These are phyloP conservation scores for Croton laevigatus DNA, from an alignment of 441 rosid genomes.

Conservation along the genomic window DNA sequence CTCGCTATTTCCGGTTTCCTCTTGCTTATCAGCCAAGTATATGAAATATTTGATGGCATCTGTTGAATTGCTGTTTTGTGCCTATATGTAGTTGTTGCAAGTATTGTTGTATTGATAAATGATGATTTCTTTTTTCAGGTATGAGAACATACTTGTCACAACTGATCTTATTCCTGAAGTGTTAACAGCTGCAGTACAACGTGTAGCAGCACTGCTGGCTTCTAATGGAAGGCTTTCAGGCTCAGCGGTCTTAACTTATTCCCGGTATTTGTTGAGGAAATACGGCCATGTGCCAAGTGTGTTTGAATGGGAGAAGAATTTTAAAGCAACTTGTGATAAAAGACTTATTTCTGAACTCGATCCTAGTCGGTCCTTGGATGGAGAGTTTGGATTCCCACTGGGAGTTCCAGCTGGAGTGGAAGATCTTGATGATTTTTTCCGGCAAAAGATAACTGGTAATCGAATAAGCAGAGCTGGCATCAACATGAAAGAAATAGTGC, in stretches of 20 bases:
- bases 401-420: slow-evolving; percentile 88
- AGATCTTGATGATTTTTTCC: slow-evolving; percentile 86
- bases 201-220: slow-evolving; percentile 58
- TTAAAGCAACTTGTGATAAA: slow-evolving; percentile 69
- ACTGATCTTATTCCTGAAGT: slow-evolving; percentile 89
- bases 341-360: slow-evolving; percentile 94
- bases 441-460: slow-evolving; percentile 70
- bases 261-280: slow-evolving; percentile 75
- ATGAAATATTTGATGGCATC: background rate
- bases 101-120: background rate
- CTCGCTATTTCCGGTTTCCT: background rate
- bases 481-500: slow-evolving; percentile 84
- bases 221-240: slow-evolving; percentile 73
- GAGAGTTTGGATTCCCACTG: slow-evolving; percentile 75
- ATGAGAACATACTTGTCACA: slow-evolving; percentile 79
- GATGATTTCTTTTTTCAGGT: slow-evolving; percentile 53
- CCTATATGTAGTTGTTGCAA: background rate
- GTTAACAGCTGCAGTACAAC: slow-evolving; percentile 63
- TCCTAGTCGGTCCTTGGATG: slow-evolving; percentile 64
- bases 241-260: slow-evolving; percentile 68
- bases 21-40: background rate
- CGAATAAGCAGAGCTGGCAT: slow-evolving; percentile 80
- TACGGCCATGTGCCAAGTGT: slow-evolving; percentile 75
- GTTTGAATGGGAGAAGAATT: slow-evolving; percentile 85
- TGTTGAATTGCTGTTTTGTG: background rate